Evolutionary conservation across 345 rosid species (phyloP).

Genomic region (Brassica carinata): DNA sequence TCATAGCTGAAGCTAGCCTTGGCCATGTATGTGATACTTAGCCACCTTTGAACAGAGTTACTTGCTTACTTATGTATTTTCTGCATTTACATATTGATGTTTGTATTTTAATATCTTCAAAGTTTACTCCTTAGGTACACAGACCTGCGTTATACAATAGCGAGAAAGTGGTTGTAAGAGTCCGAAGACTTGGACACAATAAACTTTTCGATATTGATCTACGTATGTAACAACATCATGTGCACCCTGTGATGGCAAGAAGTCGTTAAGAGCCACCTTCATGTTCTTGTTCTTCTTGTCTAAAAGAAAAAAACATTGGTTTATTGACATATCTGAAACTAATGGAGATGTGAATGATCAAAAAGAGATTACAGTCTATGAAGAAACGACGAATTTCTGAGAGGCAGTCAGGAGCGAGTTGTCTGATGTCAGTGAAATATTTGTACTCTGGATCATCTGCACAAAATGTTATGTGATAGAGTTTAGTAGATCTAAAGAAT

Average conservation of each 20-base stretch:
- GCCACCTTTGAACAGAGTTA: background rate
- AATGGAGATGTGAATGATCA: background rate
- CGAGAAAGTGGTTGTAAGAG: slow-evolving; percentile 88
- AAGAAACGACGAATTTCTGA: slow-evolving; percentile 81
- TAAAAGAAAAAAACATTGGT: no score
- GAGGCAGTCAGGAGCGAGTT: slow-evolving; percentile 93
- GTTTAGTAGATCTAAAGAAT: no score
- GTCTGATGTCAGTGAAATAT: slow-evolving; percentile 79
- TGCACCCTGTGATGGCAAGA: no score
- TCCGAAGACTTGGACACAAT: slow-evolving; percentile 94
- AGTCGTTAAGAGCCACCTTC: no score
- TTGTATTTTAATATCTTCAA: slow-evolving; percentile 38
- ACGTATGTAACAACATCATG: slow-evolving; percentile 49
- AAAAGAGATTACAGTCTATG: slow-evolving; percentile 79
- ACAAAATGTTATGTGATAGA: no score
- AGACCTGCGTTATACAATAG: slow-evolving; percentile 88
- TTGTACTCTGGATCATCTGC: slow-evolving; percentile 39
- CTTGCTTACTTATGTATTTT: background rate
- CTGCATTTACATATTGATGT: slow-evolving; percentile 28
- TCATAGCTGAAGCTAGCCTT: slow-evolving; percentile 99
- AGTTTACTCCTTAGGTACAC: slow-evolving; percentile 63
- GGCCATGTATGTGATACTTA: slow-evolving; percentile 81
- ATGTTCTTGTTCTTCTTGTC: no score
- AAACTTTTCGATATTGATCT: slow-evolving; percentile 93
- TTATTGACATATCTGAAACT: no score